phyloP scores from a whole-genome alignment of 2,329 filamentous ascomycete genomes.

The Sporothrix humicola region DNA sequence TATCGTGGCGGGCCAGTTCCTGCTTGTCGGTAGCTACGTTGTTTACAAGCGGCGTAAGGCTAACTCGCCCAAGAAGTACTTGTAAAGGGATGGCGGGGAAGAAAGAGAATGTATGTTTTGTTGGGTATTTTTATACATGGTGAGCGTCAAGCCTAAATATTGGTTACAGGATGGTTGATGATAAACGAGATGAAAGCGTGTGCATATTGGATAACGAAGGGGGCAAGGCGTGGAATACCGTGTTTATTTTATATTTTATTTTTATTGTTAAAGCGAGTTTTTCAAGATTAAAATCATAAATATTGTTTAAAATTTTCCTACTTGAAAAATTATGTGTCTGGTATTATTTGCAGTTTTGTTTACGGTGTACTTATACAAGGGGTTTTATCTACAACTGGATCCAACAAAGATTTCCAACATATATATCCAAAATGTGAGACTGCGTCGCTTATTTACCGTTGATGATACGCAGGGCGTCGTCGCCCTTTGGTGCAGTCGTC shows the following conservation, averaged over 20 bases:
- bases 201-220: constrained; percentile 7
- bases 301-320: neutral
- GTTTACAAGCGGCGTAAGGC: constrained; percentile 80
- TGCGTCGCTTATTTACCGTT: constrained; percentile 44
- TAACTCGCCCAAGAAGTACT: constrained; percentile 86
- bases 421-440: neutral
- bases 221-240: neutral
- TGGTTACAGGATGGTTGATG: neutral
- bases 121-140: neutral
- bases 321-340: neutral
- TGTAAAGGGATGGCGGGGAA: constrained; percentile 57
- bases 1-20: constrained; percentile 74
- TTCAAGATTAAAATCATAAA: neutral
- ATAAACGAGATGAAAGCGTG: constrained; percentile 3
- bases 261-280: neutral
- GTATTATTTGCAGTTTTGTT: neutral
- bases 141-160: neutral
- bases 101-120: neutral
- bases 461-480: constrained; percentile 70
- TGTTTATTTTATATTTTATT: neutral
- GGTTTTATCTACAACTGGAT: neutral
- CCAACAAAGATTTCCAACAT: neutral
- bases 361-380: constrained; percentile 4
- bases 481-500: constrained; percentile 77
- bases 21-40: constrained; percentile 72